Conservation (phyloP, 179 eudicot species). For the Kewa caespitosa region DNA sequence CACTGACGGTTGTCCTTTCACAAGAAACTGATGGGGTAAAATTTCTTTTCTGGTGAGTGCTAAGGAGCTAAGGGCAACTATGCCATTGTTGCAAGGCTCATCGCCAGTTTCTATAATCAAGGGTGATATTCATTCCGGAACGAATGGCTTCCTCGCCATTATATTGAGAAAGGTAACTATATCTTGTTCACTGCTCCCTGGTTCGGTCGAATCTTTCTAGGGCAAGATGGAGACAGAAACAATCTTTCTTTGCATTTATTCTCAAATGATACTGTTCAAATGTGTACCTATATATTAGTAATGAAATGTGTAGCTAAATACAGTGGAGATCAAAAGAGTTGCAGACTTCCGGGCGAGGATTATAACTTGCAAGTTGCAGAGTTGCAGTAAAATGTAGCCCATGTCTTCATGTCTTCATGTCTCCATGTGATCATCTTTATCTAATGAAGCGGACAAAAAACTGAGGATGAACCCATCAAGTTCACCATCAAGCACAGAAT, state of each 20-base stretch:
- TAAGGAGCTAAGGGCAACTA: too few species aligned
- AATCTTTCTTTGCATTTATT: neutral
- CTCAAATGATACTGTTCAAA: too few species aligned
- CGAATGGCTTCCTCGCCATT: neutral
- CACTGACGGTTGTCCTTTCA: neutral
- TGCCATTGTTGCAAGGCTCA: too few species aligned
- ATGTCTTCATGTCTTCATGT: neutral
- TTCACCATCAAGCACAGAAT: conserved; percentile 94
- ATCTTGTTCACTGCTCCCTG: neutral
- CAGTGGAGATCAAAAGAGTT: too few species aligned
- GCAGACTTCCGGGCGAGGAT: neutral
- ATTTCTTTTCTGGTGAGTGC: too few species aligned
- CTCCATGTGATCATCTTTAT: conserved; percentile 40
- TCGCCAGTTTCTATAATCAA: neutral
- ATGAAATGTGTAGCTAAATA: neutral
- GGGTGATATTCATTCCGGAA: neutral
- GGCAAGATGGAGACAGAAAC: too few species aligned
- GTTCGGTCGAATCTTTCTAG: neutral
- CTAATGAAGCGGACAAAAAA: conserved; percentile 71
- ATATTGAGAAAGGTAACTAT: neutral
- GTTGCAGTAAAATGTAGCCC: neutral
- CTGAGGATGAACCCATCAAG: conserved; percentile 85
- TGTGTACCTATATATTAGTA: too few species aligned
- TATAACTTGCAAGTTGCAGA: neutral
- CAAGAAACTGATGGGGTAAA: too few species aligned